These are phyloP conservation scores for Claviceps capensis DNA, from an alignment of 2,329 filamentous ascomycete species.

Conservation along the genomic window DNA sequence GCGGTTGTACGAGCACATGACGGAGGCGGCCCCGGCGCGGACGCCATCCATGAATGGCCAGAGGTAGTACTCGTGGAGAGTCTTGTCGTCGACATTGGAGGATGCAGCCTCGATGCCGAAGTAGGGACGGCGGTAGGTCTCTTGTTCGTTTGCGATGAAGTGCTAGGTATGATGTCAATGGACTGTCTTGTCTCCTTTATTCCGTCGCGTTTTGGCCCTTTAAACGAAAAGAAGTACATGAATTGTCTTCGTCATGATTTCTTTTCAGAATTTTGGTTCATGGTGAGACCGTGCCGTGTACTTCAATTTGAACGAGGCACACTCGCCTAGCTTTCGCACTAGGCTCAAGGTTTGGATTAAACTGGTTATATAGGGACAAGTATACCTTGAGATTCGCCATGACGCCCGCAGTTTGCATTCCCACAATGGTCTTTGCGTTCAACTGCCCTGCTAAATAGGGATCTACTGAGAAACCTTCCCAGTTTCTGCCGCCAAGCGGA, in stretches of 20 bases:
- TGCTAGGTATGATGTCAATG: constrained; percentile 22
- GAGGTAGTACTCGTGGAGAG: constrained; percentile 50
- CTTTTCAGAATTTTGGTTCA: too few species aligned
- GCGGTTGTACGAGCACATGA: constrained; percentile 61
- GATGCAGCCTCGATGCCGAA: constrained; percentile 38
- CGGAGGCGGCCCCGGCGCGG: constrained; percentile 37
- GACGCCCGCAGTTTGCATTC: constrained; percentile 65
- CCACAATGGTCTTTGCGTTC: constrained; percentile 58
- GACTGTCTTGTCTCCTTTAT: not conserved
- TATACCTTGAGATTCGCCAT: constrained; percentile 57
- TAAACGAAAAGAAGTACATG: too few species aligned
- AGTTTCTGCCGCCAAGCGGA: constrained; percentile 57
- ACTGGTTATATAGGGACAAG: not conserved
- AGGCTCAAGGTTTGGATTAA: too few species aligned
- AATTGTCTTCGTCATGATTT: too few species aligned
- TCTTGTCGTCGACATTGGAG: constrained; percentile 50
- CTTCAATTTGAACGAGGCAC: too few species aligned
- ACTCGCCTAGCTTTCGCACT: too few species aligned
- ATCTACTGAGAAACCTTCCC: constrained; percentile 63
- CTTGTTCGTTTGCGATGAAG: constrained; percentile 48
- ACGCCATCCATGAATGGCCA: constrained; percentile 54
- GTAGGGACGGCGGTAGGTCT: constrained; percentile 29
- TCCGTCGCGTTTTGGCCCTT: too few species aligned
- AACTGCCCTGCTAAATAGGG: constrained; percentile 57
- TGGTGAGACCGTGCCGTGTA: too few species aligned